phyloP scores from a whole-genome alignment of 768 basidiomycete species.

The Tricholoma furcatifolium region DNA sequence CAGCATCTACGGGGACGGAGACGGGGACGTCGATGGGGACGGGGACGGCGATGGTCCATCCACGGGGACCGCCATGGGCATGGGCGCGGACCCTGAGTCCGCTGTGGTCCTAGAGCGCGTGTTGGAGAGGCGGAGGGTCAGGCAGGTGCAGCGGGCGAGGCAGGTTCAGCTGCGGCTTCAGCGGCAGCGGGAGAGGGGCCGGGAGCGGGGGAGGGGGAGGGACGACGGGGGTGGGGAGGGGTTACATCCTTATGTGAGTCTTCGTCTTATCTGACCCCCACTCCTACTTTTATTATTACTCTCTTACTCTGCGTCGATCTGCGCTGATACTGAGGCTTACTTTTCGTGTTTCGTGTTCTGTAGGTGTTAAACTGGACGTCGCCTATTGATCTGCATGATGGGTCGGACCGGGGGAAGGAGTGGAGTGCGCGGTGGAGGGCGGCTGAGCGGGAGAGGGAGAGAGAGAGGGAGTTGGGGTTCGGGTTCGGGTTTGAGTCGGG shows the following conservation, averaged over 20 bases:
- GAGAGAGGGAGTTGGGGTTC: neutral
- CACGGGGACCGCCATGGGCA: too few relatives aligned
- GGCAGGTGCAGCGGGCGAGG: constrained; percentile 5
- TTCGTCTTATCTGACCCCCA: constrained; percentile 1
- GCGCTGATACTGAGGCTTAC: neutral
- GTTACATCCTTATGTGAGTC: constrained; percentile 17
- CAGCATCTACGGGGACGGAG: neutral
- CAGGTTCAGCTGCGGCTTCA: too few relatives aligned
- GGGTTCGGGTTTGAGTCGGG: neutral
- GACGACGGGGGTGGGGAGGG: constrained; percentile 7
- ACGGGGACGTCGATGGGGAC: neutral
- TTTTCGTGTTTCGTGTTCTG: neutral
- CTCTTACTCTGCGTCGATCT: neutral
- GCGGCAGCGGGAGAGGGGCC: too few relatives aligned
- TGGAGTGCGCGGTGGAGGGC: neutral
- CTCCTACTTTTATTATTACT: too few relatives aligned
- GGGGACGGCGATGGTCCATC: neutral
- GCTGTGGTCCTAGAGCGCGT: constrained; percentile 5
- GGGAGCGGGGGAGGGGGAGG: constrained; percentile 3
- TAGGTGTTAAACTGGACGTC: constrained; percentile 45
- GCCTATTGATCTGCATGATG: constrained; percentile 36
- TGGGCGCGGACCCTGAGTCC: constrained; percentile 4
- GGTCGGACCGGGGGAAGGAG: neutral
- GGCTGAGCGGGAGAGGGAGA: neutral
- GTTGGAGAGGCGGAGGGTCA: neutral